phyloP scores from a whole-genome alignment of 1,284 basidiomycete species.

The Cutaneotrichosporon curvatum region DNA sequence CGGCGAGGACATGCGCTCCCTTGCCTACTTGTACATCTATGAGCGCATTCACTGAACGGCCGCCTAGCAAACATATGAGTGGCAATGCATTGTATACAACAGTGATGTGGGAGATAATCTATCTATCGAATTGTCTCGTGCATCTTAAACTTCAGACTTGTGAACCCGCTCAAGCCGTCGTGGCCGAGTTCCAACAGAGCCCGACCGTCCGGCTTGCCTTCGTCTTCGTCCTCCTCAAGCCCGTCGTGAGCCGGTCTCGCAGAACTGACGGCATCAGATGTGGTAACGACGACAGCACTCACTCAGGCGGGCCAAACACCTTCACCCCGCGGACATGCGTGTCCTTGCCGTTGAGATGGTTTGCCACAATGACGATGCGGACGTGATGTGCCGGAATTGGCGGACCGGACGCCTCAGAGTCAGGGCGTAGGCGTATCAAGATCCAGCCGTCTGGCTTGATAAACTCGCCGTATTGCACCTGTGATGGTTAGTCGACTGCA shows the following conservation, averaged over 20 bases:
- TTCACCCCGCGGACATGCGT: conserved; percentile 89
- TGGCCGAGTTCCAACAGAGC: conserved; percentile 38
- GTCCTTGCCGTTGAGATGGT: conserved; percentile 98
- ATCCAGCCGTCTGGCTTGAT: conserved; percentile 94
- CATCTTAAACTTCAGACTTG: conserved; percentile 60
- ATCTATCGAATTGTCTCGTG: conserved; percentile 62
- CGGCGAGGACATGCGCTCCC: conserved; percentile 60
- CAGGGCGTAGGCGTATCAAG: conserved; percentile 74
- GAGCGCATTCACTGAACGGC: conserved; percentile 50
- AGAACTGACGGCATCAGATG: conserved; percentile 52
- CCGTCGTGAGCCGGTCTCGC: conserved; percentile 41
- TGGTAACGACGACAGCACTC: conserved; percentile 33
- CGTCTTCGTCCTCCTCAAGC: not conserved
- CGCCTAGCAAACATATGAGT: not conserved
- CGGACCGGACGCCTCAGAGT: conserved; percentile 65
- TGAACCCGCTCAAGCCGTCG: conserved; percentile 50
- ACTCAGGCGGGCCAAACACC: conserved; percentile 79
- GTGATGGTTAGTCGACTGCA: not conserved
- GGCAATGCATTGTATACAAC: not conserved
- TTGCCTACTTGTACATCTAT: conserved; percentile 86
- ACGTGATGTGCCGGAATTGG: conserved; percentile 82
- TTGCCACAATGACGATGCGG: conserved; percentile 82
- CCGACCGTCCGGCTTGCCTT: conserved; percentile 9
- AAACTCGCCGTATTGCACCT: conserved; percentile 70
- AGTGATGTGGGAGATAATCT: conserved; percentile 1